phyloP scores from a whole-genome alignment of 1,284 basidiomycete species.

The Agroathelia rolfsii region DNA sequence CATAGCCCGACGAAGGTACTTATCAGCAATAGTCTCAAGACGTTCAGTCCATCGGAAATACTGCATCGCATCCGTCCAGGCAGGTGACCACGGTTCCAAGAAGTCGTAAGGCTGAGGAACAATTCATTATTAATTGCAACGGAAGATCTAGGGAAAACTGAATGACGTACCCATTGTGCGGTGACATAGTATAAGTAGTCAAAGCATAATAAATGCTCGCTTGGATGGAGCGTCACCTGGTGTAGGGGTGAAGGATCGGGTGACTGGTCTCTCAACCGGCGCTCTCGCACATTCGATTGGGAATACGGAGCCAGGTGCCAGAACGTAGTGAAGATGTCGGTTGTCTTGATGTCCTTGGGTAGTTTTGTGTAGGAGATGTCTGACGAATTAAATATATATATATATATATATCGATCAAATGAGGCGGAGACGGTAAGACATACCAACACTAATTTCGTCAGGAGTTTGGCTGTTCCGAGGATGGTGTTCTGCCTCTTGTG shows the following conservation, averaged over 20 bases:
- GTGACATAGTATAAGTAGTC: slow-evolving; percentile 41
- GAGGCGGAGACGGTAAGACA: no score
- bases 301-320: slow-evolving; percentile 30
- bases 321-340: no score
- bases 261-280: no score
- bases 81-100: slow-evolving; percentile 32
- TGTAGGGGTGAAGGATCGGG: slow-evolving; percentile 24
- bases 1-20: slow-evolving; percentile 32
- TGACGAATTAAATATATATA: no score
- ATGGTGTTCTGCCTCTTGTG: slow-evolving; percentile 31
- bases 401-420: no score
- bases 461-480: slow-evolving; percentile 39
- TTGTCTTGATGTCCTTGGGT: background rate
- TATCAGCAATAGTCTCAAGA: slow-evolving; percentile 27
- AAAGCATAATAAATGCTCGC: slow-evolving; percentile 41
- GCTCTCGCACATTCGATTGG: slow-evolving; percentile 27
- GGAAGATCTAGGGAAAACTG: background rate
- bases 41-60: slow-evolving; percentile 35
- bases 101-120: background rate
- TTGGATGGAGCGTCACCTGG: slow-evolving; percentile 30
- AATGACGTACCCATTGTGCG: slow-evolving; percentile 13
- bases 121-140: background rate
- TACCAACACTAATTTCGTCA: slow-evolving; percentile 41
- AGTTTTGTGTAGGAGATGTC: no score
- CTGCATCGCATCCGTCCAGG: slow-evolving; percentile 37